Base-by-base conservation (phyloP, 164 flowering plant genomes). In the Santalum album region DNA sequence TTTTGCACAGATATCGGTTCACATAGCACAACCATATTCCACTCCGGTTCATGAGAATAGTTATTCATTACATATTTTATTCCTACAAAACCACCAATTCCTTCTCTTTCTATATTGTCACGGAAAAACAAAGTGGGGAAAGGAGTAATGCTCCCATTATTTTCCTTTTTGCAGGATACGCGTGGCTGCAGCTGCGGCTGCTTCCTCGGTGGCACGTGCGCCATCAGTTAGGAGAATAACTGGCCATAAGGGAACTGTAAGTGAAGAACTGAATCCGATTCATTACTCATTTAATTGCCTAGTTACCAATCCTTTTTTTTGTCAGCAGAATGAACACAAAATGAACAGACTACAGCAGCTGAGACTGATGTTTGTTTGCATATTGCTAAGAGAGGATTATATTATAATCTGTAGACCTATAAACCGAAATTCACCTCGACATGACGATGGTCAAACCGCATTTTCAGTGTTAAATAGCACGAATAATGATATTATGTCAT, bases 171-270 rank as follows among this genome's bases (percentile, higher is more conserved):
- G 68, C 76, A 86, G 90, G 74, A 81, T 86, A 51, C 86, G 95
- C 20, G 90, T 86, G 24, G 95, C 83, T 59, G 90, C 90, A 16
- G 90, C 84, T 21, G 95, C 90, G 23, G 90, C 95, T 49, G 95
- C 95, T 46, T 78, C 95, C 58, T 81, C 79, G 16, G 56, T 86
- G 61, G 88, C 88, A 27, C 77, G 90, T 20, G 74, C 78, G 38
- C 90, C 95, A 47, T 86, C 94, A 49, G 49, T 60, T 54, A 72
- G 90, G 62, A 79, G 85, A 68, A 48, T 83, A 67, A 62, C 71
- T 21, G 65, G 38, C 49, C 70, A 67, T 0, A 85, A 82, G 51
- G 83, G 66, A 62, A 58, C 65, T 20, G 86, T 79, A 69, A 74
- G 85, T 72, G 49, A 35, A 59, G 36, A 17, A 29, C 10, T 40